Percentiles rank a stretch among this genome's conserved stretches.
These are phyloP conservation scores for Bipolaris zeicola DNA, from an alignment of 2,329 filamentous ascomycete species.

Conservation along the genomic window DNA sequence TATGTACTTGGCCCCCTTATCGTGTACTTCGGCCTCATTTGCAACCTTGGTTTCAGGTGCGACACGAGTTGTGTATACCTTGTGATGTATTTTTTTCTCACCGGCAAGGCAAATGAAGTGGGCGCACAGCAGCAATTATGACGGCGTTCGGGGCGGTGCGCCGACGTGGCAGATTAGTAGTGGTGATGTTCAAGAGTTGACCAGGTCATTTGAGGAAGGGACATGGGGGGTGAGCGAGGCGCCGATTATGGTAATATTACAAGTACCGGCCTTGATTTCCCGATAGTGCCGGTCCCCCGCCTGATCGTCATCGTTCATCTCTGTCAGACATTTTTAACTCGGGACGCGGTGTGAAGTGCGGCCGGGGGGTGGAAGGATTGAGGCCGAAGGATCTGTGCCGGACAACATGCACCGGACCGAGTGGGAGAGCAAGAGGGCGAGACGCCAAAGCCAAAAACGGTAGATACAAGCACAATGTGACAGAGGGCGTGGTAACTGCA, in stretches of 20 bases:
- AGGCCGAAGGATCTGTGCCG: conserved; percentile 2
- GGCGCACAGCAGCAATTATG: conserved; percentile 19
- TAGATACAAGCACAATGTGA: neutral
- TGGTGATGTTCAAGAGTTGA: neutral
- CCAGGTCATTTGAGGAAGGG: neutral
- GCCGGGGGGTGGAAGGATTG: neutral
- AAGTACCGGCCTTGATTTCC: conserved; percentile 4
- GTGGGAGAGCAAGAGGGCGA: neutral
- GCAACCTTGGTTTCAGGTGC: conserved; percentile 2
- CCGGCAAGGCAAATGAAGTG: conserved; percentile 16
- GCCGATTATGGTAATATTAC: conserved; percentile 3
- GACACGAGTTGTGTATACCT: conserved; percentile 6
- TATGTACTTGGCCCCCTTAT: conserved; percentile 2
- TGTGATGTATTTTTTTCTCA: conserved; percentile 1
- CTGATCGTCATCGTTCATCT: conserved; percentile 3
- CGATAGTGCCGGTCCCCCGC: conserved; percentile 4
- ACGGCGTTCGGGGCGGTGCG: neutral
- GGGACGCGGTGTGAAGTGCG: conserved; percentile 5
- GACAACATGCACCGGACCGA: conserved; percentile 8
- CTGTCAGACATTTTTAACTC: neutral
- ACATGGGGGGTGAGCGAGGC: neutral
- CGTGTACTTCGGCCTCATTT: neutral
- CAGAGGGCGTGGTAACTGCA: conserved; percentile 4
- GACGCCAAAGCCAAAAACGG: neutral
- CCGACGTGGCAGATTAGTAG: conserved; percentile 22